Evolutionary conservation across 345 rosid genomes (phyloP).

Genomic region (Eucalyptus cloeziana): DNA sequence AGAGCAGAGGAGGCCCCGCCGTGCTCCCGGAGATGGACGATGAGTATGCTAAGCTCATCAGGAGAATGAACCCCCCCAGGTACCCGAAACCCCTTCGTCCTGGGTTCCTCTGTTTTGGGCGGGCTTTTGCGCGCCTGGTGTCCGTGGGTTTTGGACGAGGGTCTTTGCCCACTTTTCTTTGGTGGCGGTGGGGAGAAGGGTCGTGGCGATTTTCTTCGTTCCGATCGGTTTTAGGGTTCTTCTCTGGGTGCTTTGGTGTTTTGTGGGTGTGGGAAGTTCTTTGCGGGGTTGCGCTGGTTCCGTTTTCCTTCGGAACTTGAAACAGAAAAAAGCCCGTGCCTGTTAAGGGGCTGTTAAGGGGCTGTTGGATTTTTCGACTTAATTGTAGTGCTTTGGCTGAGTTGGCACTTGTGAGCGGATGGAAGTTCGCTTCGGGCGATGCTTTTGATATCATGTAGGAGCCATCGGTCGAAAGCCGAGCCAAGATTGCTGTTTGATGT

Average conservation of each 20-base stretch:
- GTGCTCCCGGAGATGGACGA: slow-evolving; percentile 36
- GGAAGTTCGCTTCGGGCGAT: not conserved
- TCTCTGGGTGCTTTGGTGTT: not conserved
- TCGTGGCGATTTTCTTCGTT: not conserved
- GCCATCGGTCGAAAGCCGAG: not conserved
- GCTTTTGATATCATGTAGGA: not conserved
- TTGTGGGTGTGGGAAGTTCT: not conserved
- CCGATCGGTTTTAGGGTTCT: not conserved
- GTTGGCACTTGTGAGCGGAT: not conserved
- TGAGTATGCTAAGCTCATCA: slow-evolving; percentile 73
- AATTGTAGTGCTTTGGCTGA: not conserved
- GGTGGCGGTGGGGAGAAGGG: not conserved
- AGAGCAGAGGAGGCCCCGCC: not conserved
- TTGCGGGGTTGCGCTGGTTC: not conserved
- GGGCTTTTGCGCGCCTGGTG: not conserved
- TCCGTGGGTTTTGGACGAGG: not conserved
- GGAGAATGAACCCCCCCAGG: slow-evolving; percentile 94
- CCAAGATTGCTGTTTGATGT: not conserved
- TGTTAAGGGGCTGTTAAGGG: not conserved
- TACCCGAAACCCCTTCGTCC: not conserved
- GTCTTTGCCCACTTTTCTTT: not conserved
- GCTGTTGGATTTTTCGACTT: not conserved
- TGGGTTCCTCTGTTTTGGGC: not conserved
- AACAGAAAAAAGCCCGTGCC: not conserved
- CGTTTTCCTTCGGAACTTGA: not conserved